Base-by-base conservation (phyloP, 495 filamentous ascomycete species). In the Daldinia grandis region DNA sequence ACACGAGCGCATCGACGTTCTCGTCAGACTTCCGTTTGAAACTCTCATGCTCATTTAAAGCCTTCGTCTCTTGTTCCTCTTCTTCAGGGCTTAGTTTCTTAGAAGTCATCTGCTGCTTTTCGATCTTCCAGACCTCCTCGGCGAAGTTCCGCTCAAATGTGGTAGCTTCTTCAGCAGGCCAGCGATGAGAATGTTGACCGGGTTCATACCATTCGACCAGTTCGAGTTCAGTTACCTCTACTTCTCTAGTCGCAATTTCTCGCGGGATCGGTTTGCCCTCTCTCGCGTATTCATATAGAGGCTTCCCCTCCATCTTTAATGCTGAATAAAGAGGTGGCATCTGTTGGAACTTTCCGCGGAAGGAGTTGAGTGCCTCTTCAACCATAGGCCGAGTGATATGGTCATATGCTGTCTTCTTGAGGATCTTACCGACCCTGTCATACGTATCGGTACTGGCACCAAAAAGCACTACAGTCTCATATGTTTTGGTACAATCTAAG, bases 401-500 rank as follows among this genome's bases (percentile, higher is more conserved):
- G 62, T 87, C 87, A 74, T 93, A 94, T 9, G 87, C 81, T 17
- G 86, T 90, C 66, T 87, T 86, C 57, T 86, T 88, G 51, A 97
- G 86, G 38, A 97, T 83, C 76, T 93, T 96, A 7, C 96, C 96
- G 10, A 90, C 79, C 7, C 86, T 80, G 79, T 99, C 96, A 78
- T 98, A 98, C 7, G 90, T 92, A 79, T 98, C 96, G 14, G 95
- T 98, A 76, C 91, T 92, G 2, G 91, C 93, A 33, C 96, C 96
- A 74, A 99, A 98, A 9, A 98, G 80, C 0, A 97, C 87, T 10
- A 95, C 86, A 5, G 92, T 87, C 76, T 98, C 94, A 78, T 99
- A 99, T 1, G 87, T 89, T 82, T 99, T 99, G 25, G 91, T 96
- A 80, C 95, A 97, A 25, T 82, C 82, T 31, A 99, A 80, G 73